Evolutionary conservation across 164 flowering plant genomes (phyloP).

Genomic region (Annona cherimola): DNA sequence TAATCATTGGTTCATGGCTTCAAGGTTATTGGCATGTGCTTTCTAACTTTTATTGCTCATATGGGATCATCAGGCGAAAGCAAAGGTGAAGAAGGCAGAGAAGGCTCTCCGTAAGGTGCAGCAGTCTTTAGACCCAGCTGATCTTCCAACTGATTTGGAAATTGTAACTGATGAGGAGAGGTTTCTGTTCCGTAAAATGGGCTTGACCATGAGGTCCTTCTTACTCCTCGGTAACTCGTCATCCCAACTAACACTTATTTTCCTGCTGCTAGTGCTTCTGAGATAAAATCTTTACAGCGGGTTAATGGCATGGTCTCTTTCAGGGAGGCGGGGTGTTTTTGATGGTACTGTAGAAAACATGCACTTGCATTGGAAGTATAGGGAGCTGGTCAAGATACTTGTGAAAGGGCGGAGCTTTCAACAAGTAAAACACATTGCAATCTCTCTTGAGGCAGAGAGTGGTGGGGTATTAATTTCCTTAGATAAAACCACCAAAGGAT

Average conservation of each 20-base stretch:
- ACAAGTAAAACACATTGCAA: constrained; percentile 77
- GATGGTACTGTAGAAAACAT: constrained; percentile 88
- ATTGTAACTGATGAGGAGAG: constrained; percentile 85
- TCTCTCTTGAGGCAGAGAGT: constrained; percentile 89
- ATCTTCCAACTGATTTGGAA: constrained; percentile 79
- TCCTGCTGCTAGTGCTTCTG: background rate
- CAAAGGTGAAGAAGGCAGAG: constrained; percentile 64
- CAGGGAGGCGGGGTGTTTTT: constrained; percentile 76
- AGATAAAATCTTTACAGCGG: background rate
- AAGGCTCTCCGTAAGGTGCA: constrained; percentile 65
- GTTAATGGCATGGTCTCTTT: constrained; percentile 10
- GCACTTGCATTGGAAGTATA: constrained; percentile 88
- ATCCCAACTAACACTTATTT: background rate
- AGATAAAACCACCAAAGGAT: constrained; percentile 76
- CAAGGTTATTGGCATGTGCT: background rate
- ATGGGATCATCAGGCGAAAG: constrained; percentile 46
- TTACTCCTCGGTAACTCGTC: constrained; percentile 63
- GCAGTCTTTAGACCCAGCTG: constrained; percentile 50
- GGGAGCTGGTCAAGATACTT: constrained; percentile 84
- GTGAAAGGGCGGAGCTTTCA: constrained; percentile 52
- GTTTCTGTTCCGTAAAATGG: constrained; percentile 73
- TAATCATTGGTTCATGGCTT: background rate
- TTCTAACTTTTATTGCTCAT: background rate
- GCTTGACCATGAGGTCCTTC: constrained; percentile 84
- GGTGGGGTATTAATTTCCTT: constrained; percentile 80